Evolutionary conservation across 495 filamentous ascomycete genomes (phyloP).

Genomic region (Lineolata rhizophorae): DNA sequence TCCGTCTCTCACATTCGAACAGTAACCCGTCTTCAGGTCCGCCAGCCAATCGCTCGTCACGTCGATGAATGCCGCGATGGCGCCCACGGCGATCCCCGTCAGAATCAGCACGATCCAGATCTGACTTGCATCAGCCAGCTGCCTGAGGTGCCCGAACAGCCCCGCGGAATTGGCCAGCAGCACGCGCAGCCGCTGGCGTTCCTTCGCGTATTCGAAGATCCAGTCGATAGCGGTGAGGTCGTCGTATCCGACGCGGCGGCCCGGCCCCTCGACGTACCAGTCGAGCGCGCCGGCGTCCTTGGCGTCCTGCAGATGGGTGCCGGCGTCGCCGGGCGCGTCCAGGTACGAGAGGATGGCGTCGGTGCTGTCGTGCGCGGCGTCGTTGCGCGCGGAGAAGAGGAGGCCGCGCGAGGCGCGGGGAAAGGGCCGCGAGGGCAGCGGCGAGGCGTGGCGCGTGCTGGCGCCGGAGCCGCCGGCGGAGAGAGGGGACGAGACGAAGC

Average conservation of each 20-base stretch:
- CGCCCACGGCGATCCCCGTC: constrained; percentile 58
- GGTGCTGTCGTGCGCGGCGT: constrained; percentile 11
- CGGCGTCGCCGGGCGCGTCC: constrained; percentile 4
- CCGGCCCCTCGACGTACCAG: constrained; percentile 84
- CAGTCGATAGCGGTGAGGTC: constrained; percentile 97
- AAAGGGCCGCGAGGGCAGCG: too few relatives aligned
- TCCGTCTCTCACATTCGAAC: constrained; percentile 46
- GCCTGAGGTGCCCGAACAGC: constrained; percentile 46
- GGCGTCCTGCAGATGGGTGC: neutral
- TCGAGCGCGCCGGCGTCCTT: constrained; percentile 52
- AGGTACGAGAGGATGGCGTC: constrained; percentile 19
- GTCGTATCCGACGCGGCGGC: constrained; percentile 81
- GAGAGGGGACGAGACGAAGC: constrained; percentile 26
- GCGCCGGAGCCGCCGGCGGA: constrained; percentile 10
- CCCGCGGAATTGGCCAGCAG: constrained; percentile 49
- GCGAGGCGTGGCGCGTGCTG: too few relatives aligned
- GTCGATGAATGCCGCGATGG: constrained; percentile 74
- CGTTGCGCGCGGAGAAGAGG: too few relatives aligned
- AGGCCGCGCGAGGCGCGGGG: too few relatives aligned
- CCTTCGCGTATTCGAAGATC: constrained; percentile 98
- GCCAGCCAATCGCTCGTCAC: constrained; percentile 87
- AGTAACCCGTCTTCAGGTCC: constrained; percentile 85
- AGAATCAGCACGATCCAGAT: constrained; percentile 74
- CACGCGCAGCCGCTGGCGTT: constrained; percentile 63
- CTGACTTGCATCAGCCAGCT: constrained; percentile 63